Base-by-base conservation (phyloP, 2,329 filamentous ascomycete genomes). In the Ramichloridium luteum region DNA sequence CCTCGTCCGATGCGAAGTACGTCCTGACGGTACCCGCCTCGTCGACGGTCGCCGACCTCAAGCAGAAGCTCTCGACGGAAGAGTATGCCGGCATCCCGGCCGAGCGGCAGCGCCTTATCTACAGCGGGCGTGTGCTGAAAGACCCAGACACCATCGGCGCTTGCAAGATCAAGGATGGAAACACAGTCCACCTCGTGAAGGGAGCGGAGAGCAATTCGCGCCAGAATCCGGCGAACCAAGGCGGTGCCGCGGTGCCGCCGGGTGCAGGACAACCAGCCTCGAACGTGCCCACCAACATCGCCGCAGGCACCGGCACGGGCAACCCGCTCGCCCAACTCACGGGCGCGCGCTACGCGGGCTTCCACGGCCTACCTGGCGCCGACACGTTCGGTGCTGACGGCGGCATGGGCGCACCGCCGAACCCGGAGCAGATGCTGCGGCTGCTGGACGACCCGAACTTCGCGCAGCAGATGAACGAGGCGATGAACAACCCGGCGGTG, bases 171-270 rank as follows among this genome's bases (percentile, higher is more conserved):
- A 94, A 94, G 68, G 70, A 83, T 43, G 85, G 86, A 42, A 90
- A 96, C 59, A 96, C 88, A 12, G 76, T 98, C 47, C 90, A 98
- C 58, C 72, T 98, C 49, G 90, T 98, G 50, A 94, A 93, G 67
- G 92, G 85, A 54, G 88, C 90, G 27, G 81, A 82, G 38, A 94
- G 86, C 69, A 93, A 92, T 49, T 69, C 68, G 40, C 67, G 68
- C 35, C 69, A 72, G 48, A 68, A 67, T 41, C 67, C 65, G 10
- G 59, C 70, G 13, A 62, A 58, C 38, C 66, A 70, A 47, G 56
- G 60, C 29, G 54, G 55, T 34, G 51, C 61, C 4, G 41, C 50
- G 13, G 51, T 60, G 8, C 48, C 48, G n/a, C 35, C 48, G n/a
- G 49, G 50, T 20, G 55, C 62, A 13, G 61, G 59, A 3, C 55